phyloP scores from a whole-genome alignment of 495 filamentous ascomycete species.

The Aspergillus kassunensis region DNA sequence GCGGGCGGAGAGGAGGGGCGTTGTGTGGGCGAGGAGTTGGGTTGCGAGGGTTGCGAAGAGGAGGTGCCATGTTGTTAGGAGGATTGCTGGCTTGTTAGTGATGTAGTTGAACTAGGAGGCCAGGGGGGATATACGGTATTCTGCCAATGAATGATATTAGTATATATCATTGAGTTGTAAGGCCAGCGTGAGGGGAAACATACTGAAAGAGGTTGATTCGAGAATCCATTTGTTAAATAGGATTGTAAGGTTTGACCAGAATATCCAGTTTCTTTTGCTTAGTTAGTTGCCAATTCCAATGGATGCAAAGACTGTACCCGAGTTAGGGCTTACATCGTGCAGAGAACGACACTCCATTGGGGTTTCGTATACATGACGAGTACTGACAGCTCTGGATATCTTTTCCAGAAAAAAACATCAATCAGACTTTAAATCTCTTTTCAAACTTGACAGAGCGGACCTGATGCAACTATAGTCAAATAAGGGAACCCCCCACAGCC shows the following conservation, averaged over 20 bases:
- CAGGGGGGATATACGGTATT: slow-evolving; percentile 13
- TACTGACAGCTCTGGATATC: too few species aligned
- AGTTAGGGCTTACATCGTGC: slow-evolving; percentile 7
- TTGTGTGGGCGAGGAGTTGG: slow-evolving; percentile 66
- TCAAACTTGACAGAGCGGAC: not conserved
- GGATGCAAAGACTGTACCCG: not conserved
- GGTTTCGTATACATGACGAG: not conserved
- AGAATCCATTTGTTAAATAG: slow-evolving; percentile 24
- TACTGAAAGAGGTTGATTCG: slow-evolving; percentile 17
- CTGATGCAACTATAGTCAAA: not conserved
- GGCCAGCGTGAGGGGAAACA: too few species aligned
- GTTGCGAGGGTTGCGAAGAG: slow-evolving; percentile 69
- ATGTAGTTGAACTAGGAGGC: not conserved
- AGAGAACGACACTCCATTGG: not conserved
- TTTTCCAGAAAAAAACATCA: too few species aligned
- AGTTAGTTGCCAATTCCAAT: not conserved
- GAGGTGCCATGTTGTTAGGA: slow-evolving; percentile 77
- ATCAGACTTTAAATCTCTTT: not conserved
- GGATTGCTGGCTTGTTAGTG: slow-evolving; percentile 39
- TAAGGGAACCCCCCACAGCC: not conserved
- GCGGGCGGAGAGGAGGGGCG: slow-evolving; percentile 62
- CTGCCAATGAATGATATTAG: too few species aligned
- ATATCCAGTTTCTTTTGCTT: slow-evolving; percentile 15
- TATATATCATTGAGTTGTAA: too few species aligned
- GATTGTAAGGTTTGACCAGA: slow-evolving; percentile 23